These are phyloP conservation scores for Serendipita sp. DNA, from an alignment of 768 basidiomycete genomes.

Conservation along the genomic window DNA sequence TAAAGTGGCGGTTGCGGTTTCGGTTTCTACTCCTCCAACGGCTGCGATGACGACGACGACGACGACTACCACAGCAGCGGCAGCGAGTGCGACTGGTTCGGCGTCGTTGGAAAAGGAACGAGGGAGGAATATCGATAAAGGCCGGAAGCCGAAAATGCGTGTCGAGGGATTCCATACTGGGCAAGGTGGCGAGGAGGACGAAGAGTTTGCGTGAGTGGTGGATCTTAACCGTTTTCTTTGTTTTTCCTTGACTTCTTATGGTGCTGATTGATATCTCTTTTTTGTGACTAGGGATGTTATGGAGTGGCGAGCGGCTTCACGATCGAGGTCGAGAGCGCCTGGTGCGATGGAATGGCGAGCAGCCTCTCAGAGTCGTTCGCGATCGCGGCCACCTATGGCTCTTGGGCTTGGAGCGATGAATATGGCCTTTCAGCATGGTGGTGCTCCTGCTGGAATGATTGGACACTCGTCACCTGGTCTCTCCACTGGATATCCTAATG, in stretches of 20 bases:
- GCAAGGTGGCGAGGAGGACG: slow-evolving; percentile 54
- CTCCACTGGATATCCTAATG: not conserved
- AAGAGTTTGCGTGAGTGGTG: slow-evolving; percentile 47
- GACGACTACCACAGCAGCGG: not conserved
- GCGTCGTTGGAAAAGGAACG: slow-evolving; percentile 20
- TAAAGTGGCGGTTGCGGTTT: not conserved
- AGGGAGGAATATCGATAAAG: slow-evolving; percentile 66
- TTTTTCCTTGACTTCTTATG: too few species aligned
- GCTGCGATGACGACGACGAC: too few species aligned
- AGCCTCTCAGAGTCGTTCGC: slow-evolving; percentile 52
- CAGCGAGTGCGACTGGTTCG: not conserved
- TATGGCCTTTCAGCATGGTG: slow-evolving; percentile 38
- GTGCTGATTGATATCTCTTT: not conserved
- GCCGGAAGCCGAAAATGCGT: slow-evolving; percentile 50
- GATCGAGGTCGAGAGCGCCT: slow-evolving; percentile 20
- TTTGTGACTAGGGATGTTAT: slow-evolving; percentile 39
- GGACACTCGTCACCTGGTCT: not conserved
- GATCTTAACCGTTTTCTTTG: slow-evolving; percentile 12
- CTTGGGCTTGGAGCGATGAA: slow-evolving; percentile 32
- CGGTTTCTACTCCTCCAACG: slow-evolving; percentile 12
- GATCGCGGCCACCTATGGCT: slow-evolving; percentile 40
- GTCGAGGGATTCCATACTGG: slow-evolving; percentile 71
- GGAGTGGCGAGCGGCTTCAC: slow-evolving; percentile 70
- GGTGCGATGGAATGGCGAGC: slow-evolving; percentile 23
- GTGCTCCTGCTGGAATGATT: slow-evolving; percentile 18